Evolutionary conservation across 768 basidiomycete genomes (phyloP), one percentile per base, ranked within the genome.

Genomic region (Grammothele lineata): DNA sequence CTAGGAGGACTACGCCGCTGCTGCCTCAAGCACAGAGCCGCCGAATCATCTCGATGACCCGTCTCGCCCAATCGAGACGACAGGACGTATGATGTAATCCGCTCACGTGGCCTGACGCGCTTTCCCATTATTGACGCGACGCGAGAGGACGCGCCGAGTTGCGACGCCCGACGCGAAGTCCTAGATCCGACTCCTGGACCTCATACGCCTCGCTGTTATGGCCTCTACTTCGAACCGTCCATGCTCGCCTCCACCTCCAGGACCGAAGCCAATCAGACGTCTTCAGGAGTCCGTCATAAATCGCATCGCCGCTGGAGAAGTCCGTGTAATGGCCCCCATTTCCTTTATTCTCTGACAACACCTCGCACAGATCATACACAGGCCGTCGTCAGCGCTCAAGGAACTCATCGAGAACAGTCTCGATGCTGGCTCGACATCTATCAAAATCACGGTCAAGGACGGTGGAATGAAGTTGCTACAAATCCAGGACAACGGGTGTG

Each of bases 401-500:
- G 96, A 98, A 63, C 74, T 98, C 1, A 70, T 99, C 12, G 96
- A 99, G 67, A 98, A 99, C 57, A 77, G 85, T 18, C 75, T 99
- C n/a, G 96, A 99, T 68, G 96, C 96, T 0, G 86, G 90, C 0
- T 73, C 91, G 19, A 93, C 88, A 0, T 82, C 82, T 0, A 92
- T 98, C 61, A 83, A 85, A 30, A 72, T 98, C 43, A 89, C 83
- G 0, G 75, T 94, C 56, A 97, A 96, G 66, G 95, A 99, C 53
- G 96, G 95, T 1, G 96, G 96, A 3, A 70, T 97, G 72, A 98
- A 95, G 63, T 70, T 94, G 14, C 76, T 98, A 30, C 92, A 96
- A 66, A 94, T 98, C 43, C 89, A 93, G 59, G 96, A 99, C 61
- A 96, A 99, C 62, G 95, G 96, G 0, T 89, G 81, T 66, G 96